phyloP scores from a whole-genome alignment of 495 filamentous ascomycete genomes.

The Cercophora samala region DNA sequence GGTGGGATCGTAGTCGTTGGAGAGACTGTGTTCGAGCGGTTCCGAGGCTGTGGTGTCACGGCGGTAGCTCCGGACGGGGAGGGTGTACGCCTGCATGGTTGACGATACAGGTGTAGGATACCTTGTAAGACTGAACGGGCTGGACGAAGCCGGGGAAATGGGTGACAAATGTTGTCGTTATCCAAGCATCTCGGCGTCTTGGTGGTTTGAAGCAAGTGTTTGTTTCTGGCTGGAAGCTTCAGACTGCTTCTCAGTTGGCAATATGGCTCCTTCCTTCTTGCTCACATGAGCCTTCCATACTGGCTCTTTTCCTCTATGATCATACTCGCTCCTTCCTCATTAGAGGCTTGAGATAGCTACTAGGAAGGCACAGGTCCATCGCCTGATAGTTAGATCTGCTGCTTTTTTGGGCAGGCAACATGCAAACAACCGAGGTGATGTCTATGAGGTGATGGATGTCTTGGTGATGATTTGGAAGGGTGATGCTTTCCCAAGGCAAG shows the following conservation, averaged over 20 bases:
- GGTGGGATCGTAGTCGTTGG: background rate
- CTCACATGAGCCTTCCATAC: background rate
- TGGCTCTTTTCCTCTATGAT: no score
- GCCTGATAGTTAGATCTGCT: no score
- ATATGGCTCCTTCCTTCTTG: background rate
- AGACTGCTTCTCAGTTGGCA: background rate
- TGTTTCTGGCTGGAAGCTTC: background rate
- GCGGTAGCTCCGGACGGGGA: conserved; percentile 4
- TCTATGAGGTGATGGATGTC: background rate
- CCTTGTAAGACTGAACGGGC: background rate
- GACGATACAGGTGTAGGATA: background rate
- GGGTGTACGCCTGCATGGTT: background rate
- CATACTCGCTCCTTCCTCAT: no score
- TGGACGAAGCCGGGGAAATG: no score
- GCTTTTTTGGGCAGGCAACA: background rate
- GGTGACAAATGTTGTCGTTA: background rate
- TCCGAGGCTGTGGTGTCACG: conserved; percentile 3
- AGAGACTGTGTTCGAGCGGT: background rate
- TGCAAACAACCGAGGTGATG: background rate
- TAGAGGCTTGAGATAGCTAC: no score
- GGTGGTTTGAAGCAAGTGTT: background rate
- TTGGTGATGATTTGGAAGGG: conserved; percentile 2
- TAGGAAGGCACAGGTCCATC: no score
- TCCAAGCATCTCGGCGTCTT: background rate
- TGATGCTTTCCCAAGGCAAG: background rate